A percentile compares a stretch with the other conserved stretches of the same genome.
Conservation (phyloP, 768 basidiomycete species). For the Agaricus blazei region DNA sequence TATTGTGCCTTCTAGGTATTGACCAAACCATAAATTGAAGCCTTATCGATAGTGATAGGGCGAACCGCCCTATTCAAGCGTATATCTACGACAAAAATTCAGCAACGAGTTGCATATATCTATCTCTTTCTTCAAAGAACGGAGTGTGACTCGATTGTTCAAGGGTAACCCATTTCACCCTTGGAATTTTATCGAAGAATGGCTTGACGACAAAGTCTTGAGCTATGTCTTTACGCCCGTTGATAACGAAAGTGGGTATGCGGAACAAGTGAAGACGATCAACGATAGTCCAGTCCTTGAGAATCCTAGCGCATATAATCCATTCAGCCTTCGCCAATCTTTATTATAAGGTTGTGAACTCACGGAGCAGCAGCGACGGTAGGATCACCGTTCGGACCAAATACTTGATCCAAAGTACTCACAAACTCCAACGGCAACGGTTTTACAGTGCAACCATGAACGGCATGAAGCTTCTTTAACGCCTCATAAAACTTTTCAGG, state of each 20-base stretch:
- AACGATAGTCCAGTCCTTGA: constrained; percentile 41
- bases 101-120: constrained; percentile 30
- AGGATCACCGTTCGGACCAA: constrained; percentile 20
- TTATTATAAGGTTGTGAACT: constrained; percentile 15
- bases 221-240: constrained; percentile 35
- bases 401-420: constrained; percentile 17
- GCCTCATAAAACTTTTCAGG: constrained; percentile 14
- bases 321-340: not conserved
- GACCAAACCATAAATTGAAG: too few species aligned
- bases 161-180: constrained; percentile 41
- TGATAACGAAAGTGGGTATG: constrained; percentile 35
- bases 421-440: constrained; percentile 20
- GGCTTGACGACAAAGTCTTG: constrained; percentile 33
- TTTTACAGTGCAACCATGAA: constrained; percentile 18
- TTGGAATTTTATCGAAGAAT: constrained; percentile 31
- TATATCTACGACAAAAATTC: constrained; percentile 14
- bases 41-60: too few species aligned
- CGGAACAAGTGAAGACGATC: constrained; percentile 35
- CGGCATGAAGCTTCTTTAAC: constrained; percentile 18
- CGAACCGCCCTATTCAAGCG: too few species aligned
- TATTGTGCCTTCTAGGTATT: too few species aligned
- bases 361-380: constrained; percentile 25
- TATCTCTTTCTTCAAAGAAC: constrained; percentile 35
- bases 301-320: constrained; percentile 3
- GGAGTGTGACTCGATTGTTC: constrained; percentile 40